A percentile compares a stretch with the other conserved stretches of the same genome.
Evolutionary conservation across 1,139 yeast genomes (phyloP).

Genomic region (Kazachstania sp.): DNA sequence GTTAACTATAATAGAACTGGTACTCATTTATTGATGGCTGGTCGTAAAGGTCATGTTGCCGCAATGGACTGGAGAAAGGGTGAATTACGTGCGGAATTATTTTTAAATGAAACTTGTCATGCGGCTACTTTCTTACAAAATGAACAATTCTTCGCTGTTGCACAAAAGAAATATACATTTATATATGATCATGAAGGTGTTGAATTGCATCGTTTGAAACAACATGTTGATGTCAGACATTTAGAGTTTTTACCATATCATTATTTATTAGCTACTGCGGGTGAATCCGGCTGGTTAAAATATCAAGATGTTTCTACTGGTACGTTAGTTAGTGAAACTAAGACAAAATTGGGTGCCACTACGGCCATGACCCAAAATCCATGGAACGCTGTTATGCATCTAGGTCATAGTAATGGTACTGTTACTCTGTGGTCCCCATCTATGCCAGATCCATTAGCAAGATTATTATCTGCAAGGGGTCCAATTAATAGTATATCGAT

Average conservation of each 20-base stretch:
- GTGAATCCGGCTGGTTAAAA: slow-evolving; percentile 78
- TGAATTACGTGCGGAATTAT: slow-evolving; percentile 66
- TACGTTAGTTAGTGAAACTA: slow-evolving; percentile 65
- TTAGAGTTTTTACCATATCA: slow-evolving; percentile 91
- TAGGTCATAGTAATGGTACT: slow-evolving; percentile 91
- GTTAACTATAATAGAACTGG: slow-evolving; percentile 83
- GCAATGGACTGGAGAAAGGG: slow-evolving; percentile 96
- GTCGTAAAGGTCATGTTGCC: slow-evolving; percentile 90
- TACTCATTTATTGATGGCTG: slow-evolving; percentile 73
- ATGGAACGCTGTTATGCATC: slow-evolving; percentile 89
- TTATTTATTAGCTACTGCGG: slow-evolving; percentile 77
- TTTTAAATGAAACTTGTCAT: slow-evolving; percentile 79
- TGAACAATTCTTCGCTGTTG: slow-evolving; percentile 91
- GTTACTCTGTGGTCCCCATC: slow-evolving; percentile 93
- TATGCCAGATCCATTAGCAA: slow-evolving; percentile 77
- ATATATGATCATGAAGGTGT: slow-evolving; percentile 87
- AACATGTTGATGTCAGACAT: slow-evolving; percentile 76
- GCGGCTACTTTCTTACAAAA: slow-evolving; percentile 87
- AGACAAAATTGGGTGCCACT: slow-evolving; percentile 88
- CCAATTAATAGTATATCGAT: slow-evolving; percentile 81
- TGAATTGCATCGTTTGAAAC: slow-evolving; percentile 85
- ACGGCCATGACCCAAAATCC: slow-evolving; percentile 84
- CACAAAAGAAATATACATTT: slow-evolving; percentile 90
- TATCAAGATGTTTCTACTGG: slow-evolving; percentile 97
- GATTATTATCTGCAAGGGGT: slow-evolving; percentile 72